Conservation (phyloP, 1,284 basidiomycete species). For the Ceratobasidium papillatum region DNA sequence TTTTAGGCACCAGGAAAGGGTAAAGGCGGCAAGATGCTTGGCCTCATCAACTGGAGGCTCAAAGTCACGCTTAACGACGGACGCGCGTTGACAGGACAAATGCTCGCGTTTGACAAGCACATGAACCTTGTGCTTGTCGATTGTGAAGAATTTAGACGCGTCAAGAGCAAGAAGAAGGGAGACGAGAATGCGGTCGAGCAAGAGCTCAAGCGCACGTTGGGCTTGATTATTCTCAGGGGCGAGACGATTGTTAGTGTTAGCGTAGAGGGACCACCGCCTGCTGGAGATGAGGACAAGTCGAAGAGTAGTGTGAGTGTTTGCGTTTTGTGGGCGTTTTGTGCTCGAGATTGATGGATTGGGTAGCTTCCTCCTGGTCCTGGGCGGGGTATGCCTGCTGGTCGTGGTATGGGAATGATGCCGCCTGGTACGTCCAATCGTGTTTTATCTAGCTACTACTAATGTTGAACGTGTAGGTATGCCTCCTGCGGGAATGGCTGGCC, state of each 20-base stretch:
- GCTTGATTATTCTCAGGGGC: constrained; percentile 94
- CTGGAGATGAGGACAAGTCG: constrained; percentile 82
- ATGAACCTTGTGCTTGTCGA: constrained; percentile 99
- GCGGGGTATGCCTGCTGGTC: constrained; percentile 92
- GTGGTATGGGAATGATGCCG: constrained; percentile 96
- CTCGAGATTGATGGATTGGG: background rate
- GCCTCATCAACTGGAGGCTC: constrained; percentile 96
- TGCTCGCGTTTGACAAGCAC: constrained; percentile 99
- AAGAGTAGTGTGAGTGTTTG: constrained; percentile 40
- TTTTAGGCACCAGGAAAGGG: constrained; percentile 89
- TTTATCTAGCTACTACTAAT: background rate
- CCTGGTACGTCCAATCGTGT: constrained; percentile 67
- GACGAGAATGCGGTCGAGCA: constrained; percentile 74
- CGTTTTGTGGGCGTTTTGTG: background rate
- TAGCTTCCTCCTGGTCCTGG: constrained; percentile 91
- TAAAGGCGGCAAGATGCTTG: constrained; percentile 97
- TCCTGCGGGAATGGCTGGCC: constrained; percentile 75
- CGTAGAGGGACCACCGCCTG: constrained; percentile 95
- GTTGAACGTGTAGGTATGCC: constrained; percentile 46
- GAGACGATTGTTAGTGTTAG: constrained; percentile 96
- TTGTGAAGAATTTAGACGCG: constrained; percentile 93
- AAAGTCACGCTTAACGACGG: constrained; percentile 99
- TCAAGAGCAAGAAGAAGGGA: constrained; percentile 84
- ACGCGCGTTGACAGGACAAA: constrained; percentile 93
- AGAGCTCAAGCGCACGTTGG: constrained; percentile 96